Evolutionary conservation across 179 eudicot species (phyloP), one percentile per base, ranked within the genome.

Genomic region (Nepenthes alata): DNA sequence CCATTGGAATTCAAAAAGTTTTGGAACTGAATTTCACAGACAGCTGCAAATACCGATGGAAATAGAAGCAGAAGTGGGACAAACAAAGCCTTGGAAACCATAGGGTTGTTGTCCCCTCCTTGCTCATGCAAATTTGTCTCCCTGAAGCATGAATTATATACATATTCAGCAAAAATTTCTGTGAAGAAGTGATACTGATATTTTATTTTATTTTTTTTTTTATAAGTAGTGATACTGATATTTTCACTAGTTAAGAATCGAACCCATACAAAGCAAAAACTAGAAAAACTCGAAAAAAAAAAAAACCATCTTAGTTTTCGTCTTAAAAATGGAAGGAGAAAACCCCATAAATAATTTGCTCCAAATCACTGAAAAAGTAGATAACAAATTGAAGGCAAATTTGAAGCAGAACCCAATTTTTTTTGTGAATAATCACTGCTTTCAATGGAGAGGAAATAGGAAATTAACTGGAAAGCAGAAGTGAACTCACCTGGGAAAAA

Each of bases 71-170:
- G 59, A 55, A 61, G 61, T 53, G 66, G 66, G 57, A 73, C 56
- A 16, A 68, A 44, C 37, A 78, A 47, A 2, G 66, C 72, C 61
- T 67, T 83, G 10, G 67, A 73, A 76, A 80, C 69, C 89, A 76
- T 77, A 35, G 55, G 68, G 48, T 66, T 57, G 25, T 25, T 25
- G 62, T 62, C 64, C 66, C 39, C 65, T 60, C 70, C 37, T 61
- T 60, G 69, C 44, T 55, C 67, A 36, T 13, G 7, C 13, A 71
- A 64, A 51, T 70, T 36, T 11, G 5, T 41, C 63, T 47, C 15
- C 77, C 81, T 78, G 69, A 66, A 68, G 0, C 41, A 70, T 68
- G 64, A 74, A 60, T n/a, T 55, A 25, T 7, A 57, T 5, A 61
- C 34, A n/a, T 35, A 48, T 2, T 14, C 25, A 61, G 8, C 25